These are phyloP conservation scores for Bipolaris victoriae DNA, from an alignment of 2,329 filamentous ascomycete species.

Conservation along the genomic window DNA sequence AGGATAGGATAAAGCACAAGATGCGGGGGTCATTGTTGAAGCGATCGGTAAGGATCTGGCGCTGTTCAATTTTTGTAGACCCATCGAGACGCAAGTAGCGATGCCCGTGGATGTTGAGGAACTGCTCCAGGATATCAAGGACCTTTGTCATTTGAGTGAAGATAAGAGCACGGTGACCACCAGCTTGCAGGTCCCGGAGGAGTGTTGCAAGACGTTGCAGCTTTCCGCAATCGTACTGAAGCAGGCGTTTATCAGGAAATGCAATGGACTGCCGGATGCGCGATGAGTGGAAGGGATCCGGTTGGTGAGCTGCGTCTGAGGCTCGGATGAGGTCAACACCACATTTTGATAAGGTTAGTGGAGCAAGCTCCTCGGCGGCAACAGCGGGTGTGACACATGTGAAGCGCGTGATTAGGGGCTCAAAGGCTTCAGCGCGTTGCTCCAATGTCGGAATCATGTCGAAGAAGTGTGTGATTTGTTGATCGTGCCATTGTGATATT, in stretches of 20 bases:
- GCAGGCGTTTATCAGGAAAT: conserved; percentile 92
- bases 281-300: conserved; percentile 89
- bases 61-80: conserved; percentile 93
- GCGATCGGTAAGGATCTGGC: conserved; percentile 91
- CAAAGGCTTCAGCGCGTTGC: conserved; percentile 73
- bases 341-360: conserved; percentile 66
- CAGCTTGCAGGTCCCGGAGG: conserved; percentile 83
- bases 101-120: conserved; percentile 96
- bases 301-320: conserved; percentile 61
- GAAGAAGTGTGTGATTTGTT: conserved; percentile 67
- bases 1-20: conserved; percentile 92
- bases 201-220: conserved; percentile 87
- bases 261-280: conserved; percentile 93
- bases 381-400: conserved; percentile 91
- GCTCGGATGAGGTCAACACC: conserved; percentile 63
- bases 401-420: conserved; percentile 82
- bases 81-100: conserved; percentile 96
- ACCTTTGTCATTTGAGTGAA: conserved; percentile 99
- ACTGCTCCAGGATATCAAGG: conserved; percentile 94
- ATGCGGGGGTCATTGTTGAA: conserved; percentile 97
- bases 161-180: conserved; percentile 91
- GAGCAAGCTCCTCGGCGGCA: conserved; percentile 77
- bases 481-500: conserved; percentile 71
- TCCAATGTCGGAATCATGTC: conserved; percentile 76
- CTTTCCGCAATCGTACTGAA: conserved; percentile 98